These are phyloP conservation scores for Thalassiosira pacifica DNA, from an alignment of 352 stramenopile genomes.

Conservation along the genomic window DNA sequence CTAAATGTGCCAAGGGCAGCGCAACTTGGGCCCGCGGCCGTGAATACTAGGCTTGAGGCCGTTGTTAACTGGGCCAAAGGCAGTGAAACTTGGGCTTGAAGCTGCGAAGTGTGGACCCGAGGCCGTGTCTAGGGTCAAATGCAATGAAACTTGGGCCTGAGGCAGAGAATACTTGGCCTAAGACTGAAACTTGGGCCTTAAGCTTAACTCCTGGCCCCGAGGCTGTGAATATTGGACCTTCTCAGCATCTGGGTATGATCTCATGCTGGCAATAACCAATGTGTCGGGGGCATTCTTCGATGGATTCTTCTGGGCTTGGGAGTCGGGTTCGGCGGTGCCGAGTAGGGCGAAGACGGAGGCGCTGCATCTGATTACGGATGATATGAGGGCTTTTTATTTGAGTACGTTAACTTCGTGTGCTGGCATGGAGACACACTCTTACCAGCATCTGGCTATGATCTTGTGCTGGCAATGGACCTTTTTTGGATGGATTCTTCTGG, in stretches of 20 bases:
- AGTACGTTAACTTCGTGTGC: slow-evolving; percentile 53
- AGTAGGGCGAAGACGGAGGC: slow-evolving; percentile 49
- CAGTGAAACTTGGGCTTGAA: too few relatives aligned
- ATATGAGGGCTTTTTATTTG: slow-evolving; percentile 52
- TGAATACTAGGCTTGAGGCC: too few relatives aligned
- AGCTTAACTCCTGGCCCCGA: too few relatives aligned
- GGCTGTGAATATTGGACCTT: too few relatives aligned
- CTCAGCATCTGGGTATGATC: slow-evolving; percentile 28
- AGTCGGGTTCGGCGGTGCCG: slow-evolving; percentile 34
- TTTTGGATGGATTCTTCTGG: slow-evolving; percentile 62
- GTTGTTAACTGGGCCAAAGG: too few relatives aligned
- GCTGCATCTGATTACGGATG: slow-evolving; percentile 42
- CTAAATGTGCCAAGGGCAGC: too few relatives aligned
- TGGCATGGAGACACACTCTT: slow-evolving; percentile 45
- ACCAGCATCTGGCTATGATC: slow-evolving; percentile 26
- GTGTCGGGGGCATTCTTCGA: slow-evolving; percentile 62
- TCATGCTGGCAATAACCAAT: slow-evolving; percentile 45
- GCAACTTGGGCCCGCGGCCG: too few relatives aligned
- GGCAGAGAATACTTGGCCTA: too few relatives aligned
- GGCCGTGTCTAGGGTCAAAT: too few relatives aligned
- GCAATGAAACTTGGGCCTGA: too few relatives aligned
- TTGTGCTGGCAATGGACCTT: slow-evolving; percentile 53
- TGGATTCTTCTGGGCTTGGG: slow-evolving; percentile 58
- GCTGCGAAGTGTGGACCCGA: too few relatives aligned
- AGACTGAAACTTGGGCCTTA: too few relatives aligned